Base-by-base conservation (phyloP, 1,139 yeast genomes). In the Pichia sp. region DNA sequence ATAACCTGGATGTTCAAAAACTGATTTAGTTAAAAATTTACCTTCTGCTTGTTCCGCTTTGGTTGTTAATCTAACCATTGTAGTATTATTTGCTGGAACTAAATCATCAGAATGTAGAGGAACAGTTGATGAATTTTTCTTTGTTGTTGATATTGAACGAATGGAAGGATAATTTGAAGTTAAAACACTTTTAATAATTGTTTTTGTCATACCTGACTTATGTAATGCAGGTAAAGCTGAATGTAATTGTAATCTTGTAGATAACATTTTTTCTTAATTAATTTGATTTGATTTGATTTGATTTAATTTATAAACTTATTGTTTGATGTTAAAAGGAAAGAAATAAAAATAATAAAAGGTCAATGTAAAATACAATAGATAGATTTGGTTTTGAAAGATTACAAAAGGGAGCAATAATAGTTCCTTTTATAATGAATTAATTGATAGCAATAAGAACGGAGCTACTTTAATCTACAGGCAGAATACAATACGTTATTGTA, bases 1-100 rank as follows among this genome's bases (percentile, higher is more conserved):
- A 60, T 70, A 78, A 22, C 61, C 56, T 3, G 83, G 84, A 60
- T 82, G 89, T 2, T 74, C 70, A 65, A 80, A 82, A 20, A 73
- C 60, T 1, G 81, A 73, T 48, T 40, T 37, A 2, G 61, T 53
- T 22, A 59, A 33, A 30, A 50, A 58, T 7, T 26, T 28, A 31
- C 47, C 56, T 20, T 52, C 56, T 11, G 32, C 38, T 26, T 42
- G 26, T 38, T 47, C 50, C 3, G 30, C 43, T 20, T 30, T 12
- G 3, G 48, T 37, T 3, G 47, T 39, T 23, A 41, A 16, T 29
- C 58, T 48, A 26, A 32, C 35, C 35, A 32, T 22, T 6, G 9
- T 32, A 22, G 35, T 32, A 23, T 32, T 32, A 11, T 32, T 22
- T 23, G 26, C 26, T 22, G 35, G 4, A 32, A 23, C 35, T 22